Evolutionary conservation across 257 asterid genomes (phyloP).

Genomic region (Cynanchum wilfordii): DNA sequence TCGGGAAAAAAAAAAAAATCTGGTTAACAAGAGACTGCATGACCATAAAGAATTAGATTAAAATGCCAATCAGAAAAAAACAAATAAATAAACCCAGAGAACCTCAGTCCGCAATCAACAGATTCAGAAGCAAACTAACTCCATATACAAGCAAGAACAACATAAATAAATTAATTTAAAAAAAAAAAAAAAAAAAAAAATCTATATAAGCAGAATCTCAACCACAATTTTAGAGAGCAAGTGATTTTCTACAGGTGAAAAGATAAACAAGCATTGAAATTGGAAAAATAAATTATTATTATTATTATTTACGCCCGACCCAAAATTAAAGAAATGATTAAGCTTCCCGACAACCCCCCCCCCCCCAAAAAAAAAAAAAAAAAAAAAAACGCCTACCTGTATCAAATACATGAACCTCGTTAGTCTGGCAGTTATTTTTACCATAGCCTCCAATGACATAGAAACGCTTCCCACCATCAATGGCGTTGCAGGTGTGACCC

Average conservation of each 20-base stretch:
- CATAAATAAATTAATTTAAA: background rate
- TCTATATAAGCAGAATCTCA: background rate
- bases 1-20: background rate
- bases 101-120: background rate
- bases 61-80: background rate
- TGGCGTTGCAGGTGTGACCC: slow-evolving; percentile 99
- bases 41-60: background rate
- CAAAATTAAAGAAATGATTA: background rate
- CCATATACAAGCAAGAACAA: background rate
- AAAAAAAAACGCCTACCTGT: slow-evolving; percentile 41
- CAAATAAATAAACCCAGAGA: background rate
- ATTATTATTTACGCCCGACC: background rate
- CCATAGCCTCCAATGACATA: slow-evolving; percentile 98
- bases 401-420: slow-evolving; percentile 77
- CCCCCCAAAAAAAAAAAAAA: background rate
- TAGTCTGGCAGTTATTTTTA: slow-evolving; percentile 76
- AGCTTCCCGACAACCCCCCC: background rate
- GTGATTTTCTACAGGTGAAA: background rate
- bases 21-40: background rate
- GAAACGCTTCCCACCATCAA: slow-evolving; percentile 78
- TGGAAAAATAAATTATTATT: no score
- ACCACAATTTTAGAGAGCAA: background rate
- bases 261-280: background rate
- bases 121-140: background rate
- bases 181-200: background rate